Evolutionary conservation across 768 basidiomycete genomes (phyloP).

Genomic region (Clitopilus passeckerianus): DNA sequence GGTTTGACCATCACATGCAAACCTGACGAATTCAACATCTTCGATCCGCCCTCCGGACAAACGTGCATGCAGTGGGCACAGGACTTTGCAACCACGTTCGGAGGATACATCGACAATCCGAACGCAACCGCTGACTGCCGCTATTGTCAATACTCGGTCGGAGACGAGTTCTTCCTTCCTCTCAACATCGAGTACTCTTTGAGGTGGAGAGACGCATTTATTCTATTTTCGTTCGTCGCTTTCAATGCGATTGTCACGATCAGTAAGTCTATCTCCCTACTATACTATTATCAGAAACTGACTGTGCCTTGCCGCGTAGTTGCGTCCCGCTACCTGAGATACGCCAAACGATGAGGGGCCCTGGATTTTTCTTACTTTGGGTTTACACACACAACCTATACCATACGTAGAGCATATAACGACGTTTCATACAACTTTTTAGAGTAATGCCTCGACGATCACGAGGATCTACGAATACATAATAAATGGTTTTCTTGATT

Average conservation of each 20-base stretch:
- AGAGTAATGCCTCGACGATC: too few relatives aligned
- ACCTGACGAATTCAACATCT: conserved; percentile 61
- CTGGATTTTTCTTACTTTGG: not conserved
- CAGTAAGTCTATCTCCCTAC: conserved; percentile 18
- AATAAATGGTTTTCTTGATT: too few relatives aligned
- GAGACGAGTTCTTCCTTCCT: conserved; percentile 67
- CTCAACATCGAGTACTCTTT: conserved; percentile 60
- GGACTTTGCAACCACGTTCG: conserved; percentile 52
- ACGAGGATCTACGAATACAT: too few relatives aligned
- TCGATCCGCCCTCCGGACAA: conserved; percentile 70
- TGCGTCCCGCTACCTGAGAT: conserved; percentile 69
- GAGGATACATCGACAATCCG: conserved; percentile 74
- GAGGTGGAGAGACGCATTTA: conserved; percentile 67
- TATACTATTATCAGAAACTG: not conserved
- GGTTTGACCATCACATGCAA: conserved; percentile 65
- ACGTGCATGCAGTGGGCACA: conserved; percentile 69
- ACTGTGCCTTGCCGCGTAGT: conserved; percentile 27
- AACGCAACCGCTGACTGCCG: conserved; percentile 55
- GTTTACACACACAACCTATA: not conserved
- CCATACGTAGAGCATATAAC: not conserved
- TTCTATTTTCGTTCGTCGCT: conserved; percentile 60
- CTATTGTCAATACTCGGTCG: conserved; percentile 67
- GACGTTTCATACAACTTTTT: too few relatives aligned
- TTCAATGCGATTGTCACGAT: conserved; percentile 71
- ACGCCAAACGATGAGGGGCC: conserved; percentile 47